Conservation (phyloP, 2,329 filamentous ascomycete species). For the Colletotrichum tropicale region DNA sequence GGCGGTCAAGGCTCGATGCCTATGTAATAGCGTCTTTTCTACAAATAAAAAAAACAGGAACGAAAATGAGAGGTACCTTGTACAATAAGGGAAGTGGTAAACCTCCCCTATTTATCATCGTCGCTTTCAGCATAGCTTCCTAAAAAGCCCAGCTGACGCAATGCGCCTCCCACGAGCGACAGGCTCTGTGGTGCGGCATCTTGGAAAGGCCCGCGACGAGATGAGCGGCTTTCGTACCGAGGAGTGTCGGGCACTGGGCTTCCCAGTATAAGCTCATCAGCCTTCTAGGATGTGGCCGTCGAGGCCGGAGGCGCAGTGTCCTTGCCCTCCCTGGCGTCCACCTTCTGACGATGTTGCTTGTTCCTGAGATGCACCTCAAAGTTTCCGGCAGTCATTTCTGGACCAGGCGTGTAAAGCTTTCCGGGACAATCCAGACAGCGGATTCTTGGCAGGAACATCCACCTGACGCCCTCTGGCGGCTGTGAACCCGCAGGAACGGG, state of each 20-base stretch:
- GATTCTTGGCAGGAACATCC: slow-evolving; percentile 87
- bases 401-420: slow-evolving; percentile 91
- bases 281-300: not conserved
- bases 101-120: not conserved
- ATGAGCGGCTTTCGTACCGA: not conserved
- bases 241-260: not conserved
- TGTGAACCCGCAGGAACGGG: slow-evolving; percentile 53
- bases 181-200: not conserved
- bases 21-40: slow-evolving; percentile 11
- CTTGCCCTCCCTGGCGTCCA: slow-evolving; percentile 42
- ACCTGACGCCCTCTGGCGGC: slow-evolving; percentile 69
- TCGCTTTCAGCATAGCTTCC: not conserved
- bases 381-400: slow-evolving; percentile 82
- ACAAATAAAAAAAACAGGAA: not conserved
- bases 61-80: not conserved
- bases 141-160: not conserved
- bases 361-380: slow-evolving; percentile 95
- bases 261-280: not conserved
- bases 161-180: not conserved
- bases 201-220: not conserved
- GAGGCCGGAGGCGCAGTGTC: slow-evolving; percentile 20
- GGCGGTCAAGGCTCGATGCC: not conserved
- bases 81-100: not conserved
- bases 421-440: slow-evolving; percentile 91
- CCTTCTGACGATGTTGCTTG: slow-evolving; percentile 75